Evolutionary conservation across 805 yeast genomes (phyloP), one percentile per base, ranked within the genome.

Genomic region (Tetrapisispora arboricola): DNA sequence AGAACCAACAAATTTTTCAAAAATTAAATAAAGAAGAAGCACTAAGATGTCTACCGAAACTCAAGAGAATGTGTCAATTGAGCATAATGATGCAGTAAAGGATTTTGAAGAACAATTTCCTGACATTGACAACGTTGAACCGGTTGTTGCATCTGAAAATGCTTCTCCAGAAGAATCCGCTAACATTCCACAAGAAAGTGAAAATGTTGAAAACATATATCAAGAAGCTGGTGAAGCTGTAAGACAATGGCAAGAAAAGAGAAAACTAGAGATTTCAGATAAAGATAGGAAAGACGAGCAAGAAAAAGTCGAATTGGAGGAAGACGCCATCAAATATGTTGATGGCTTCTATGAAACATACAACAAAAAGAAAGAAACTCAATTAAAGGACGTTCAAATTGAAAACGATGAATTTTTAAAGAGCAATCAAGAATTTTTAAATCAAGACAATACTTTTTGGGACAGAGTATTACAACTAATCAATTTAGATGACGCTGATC

Each of bases 271-370:
- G 60, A 79, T 90, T 46, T 68, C 73, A 40, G 76, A 84, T 55
- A 75, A 94, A 57, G 97, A 90, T 55, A 79, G 73, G 50, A 76
- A 75, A 47, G 80, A 82, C 51, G 67, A 66, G 17, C 67, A 75
- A 50, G 82, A 76, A 59, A 75, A 81, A 55, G 67, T 67, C 24
- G 85, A 78, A 45, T 71, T 86, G 44, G 73, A 81, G 42, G 73
- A 75, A 39, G 80, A 80, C 47, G 97, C 97, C 9, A 75, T 76
- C 55, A 77, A 78, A 58, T 79, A 86, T 40, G 76, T 87, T 55
- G 96, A 90, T 60, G 95, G 84, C 48, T 90, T 90, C 62, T 90
- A 90, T 63, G 95, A 85, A 53, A 80, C 80, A 57, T 90, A 90
- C 70, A 87, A 85, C 66, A 69, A 72, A 57, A 88, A 88, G 67